phyloP scores from a whole-genome alignment of 768 basidiomycete species.

The Auriculariales sp. region DNA sequence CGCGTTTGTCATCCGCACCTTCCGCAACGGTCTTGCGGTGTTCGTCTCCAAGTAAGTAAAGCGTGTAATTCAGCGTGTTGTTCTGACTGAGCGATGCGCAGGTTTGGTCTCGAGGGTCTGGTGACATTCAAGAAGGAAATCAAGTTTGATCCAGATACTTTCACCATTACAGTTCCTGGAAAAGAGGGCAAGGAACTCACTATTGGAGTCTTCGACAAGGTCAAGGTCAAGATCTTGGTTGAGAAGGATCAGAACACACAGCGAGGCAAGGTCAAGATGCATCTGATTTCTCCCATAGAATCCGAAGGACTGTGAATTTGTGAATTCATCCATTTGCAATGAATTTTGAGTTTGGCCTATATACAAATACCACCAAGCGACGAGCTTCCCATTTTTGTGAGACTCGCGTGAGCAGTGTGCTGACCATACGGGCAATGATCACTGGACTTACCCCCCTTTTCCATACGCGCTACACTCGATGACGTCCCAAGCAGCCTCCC shows the following conservation, averaged over 20 bases:
- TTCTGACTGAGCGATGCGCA: constrained; percentile 16
- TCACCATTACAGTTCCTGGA: constrained; percentile 58
- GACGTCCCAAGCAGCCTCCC: too few relatives aligned
- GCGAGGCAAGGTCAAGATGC: constrained; percentile 79
- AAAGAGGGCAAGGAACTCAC: constrained; percentile 27
- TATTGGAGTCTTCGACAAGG: constrained; percentile 88
- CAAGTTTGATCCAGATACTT: constrained; percentile 84
- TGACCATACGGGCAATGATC: too few relatives aligned
- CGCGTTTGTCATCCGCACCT: constrained; percentile 85
- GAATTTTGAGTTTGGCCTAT: not conserved
- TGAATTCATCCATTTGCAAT: not conserved
- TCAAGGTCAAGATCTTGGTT: constrained; percentile 76
- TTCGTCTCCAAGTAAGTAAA: constrained; percentile 78
- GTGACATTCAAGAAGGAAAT: constrained; percentile 87
- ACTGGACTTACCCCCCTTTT: too few relatives aligned
- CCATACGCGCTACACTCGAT: too few relatives aligned
- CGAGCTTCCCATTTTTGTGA: too few relatives aligned
- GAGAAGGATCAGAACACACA: constrained; percentile 94
- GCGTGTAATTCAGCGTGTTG: not conserved
- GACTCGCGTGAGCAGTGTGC: too few relatives aligned
- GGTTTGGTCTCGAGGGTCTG: constrained; percentile 86
- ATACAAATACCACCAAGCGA: not conserved
- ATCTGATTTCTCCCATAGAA: constrained; percentile 52
- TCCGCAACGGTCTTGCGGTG: constrained; percentile 91
- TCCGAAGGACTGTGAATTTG: constrained; percentile 12